A percentile compares a stretch with the other conserved stretches of the same genome.
Conservation (phyloP, 164 flowering plant species). For the Macadamia tetraphylla region DNA sequence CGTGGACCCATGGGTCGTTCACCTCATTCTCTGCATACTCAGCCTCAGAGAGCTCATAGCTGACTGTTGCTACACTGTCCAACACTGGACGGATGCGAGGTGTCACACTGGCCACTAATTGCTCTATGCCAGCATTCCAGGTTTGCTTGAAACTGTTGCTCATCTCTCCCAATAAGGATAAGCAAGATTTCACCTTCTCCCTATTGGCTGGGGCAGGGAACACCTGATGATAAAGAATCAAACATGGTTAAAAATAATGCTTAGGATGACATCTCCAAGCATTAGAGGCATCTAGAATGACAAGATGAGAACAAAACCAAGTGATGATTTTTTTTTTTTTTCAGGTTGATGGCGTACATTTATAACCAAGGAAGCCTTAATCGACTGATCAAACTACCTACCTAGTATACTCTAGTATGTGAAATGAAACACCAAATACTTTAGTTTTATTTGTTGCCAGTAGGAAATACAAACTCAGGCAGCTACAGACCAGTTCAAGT, state of each 20-base stretch:
- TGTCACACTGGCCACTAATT: constrained; percentile 67
- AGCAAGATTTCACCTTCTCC: constrained; percentile 82
- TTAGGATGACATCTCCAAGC: not conserved
- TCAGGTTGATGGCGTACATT: too few species aligned
- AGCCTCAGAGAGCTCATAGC: constrained; percentile 87
- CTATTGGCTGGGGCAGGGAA: constrained; percentile 84
- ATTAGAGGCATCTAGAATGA: not conserved
- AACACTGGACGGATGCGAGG: constrained; percentile 79
- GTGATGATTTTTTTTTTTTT: not conserved
- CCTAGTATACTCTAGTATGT: too few species aligned
- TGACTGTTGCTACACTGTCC: constrained; percentile 71
- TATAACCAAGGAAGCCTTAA: too few species aligned
- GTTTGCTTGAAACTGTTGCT: constrained; percentile 75
- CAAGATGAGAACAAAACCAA: not conserved
- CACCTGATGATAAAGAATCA: constrained; percentile 33
- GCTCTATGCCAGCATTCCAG: constrained; percentile 73
- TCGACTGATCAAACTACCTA: too few species aligned
- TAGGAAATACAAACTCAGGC: too few species aligned
- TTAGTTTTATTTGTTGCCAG: too few species aligned
- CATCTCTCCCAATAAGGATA: constrained; percentile 78
- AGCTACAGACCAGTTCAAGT: too few species aligned
- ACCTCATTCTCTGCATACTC: constrained; percentile 94
- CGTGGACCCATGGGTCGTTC: constrained; percentile 96
- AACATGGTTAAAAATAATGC: not conserved
- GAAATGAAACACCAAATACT: too few species aligned